These are phyloP conservation scores for Xylaria sp. DNA, from an alignment of 2,329 filamentous ascomycete genomes.

Conservation along the genomic window DNA sequence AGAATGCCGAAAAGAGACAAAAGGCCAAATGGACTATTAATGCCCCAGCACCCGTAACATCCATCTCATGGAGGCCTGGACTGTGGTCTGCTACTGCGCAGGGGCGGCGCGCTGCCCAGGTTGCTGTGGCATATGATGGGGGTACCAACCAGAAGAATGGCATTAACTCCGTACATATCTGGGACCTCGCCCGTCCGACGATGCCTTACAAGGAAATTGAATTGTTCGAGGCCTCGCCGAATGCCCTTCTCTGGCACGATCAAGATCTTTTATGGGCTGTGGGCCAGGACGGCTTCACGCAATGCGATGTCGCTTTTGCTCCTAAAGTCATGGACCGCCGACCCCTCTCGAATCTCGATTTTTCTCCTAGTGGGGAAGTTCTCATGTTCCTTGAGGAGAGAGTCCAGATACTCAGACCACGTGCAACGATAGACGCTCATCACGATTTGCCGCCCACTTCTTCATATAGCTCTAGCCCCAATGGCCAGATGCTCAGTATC, in stretches of 20 bases:
- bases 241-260: slow-evolving; percentile 66
- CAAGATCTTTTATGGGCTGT: slow-evolving; percentile 71
- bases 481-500: slow-evolving; percentile 57
- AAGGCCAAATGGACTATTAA: slow-evolving; percentile 67
- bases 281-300: slow-evolving; percentile 67
- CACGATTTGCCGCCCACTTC: slow-evolving; percentile 43
- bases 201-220: slow-evolving; percentile 72
- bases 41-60: slow-evolving; percentile 64
- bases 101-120: slow-evolving; percentile 63
- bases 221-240: slow-evolving; percentile 62
- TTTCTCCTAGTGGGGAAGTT: slow-evolving; percentile 64
- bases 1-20: slow-evolving; percentile 65
- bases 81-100: slow-evolving; percentile 69
- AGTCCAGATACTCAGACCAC: slow-evolving; percentile 51
- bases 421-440: slow-evolving; percentile 32
- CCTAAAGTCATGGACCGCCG: slow-evolving; percentile 67
- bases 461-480: slow-evolving; percentile 56
- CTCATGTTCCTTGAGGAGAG: slow-evolving; percentile 68
- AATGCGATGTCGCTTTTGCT: slow-evolving; percentile 69
- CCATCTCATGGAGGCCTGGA: slow-evolving; percentile 67
- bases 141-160: slow-evolving; percentile 58
- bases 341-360: slow-evolving; percentile 64
- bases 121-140: slow-evolving; percentile 67
- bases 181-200: slow-evolving; percentile 70
- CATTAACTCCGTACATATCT: slow-evolving; percentile 66